phyloP scores from a whole-genome alignment of 176 grass and related monocot genomes.

The Puccinellia tenuiflora region DNA sequence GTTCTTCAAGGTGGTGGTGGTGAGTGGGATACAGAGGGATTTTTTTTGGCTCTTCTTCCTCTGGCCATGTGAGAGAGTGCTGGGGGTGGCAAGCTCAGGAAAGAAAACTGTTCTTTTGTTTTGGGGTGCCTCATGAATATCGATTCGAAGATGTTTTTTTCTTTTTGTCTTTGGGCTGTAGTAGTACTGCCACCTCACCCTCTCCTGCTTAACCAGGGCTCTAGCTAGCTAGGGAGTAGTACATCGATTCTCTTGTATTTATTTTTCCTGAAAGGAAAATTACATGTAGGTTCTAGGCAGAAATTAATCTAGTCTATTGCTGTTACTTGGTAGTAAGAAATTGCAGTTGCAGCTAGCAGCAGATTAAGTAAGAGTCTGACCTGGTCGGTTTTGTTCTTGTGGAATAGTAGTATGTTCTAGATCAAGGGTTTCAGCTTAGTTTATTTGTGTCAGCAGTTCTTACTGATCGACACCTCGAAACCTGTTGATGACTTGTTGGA shows the following conservation, averaged over 20 bases:
- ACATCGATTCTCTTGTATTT: conserved; percentile 41
- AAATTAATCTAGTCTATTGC: not conserved
- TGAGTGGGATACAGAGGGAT: conserved; percentile 55
- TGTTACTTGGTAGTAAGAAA: not conserved
- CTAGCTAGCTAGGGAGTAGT: conserved; percentile 47
- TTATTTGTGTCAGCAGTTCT: too few species aligned
- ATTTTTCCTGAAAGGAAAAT: conserved; percentile 13
- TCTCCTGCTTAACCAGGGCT: conserved; percentile 31
- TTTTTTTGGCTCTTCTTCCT: conserved; percentile 79
- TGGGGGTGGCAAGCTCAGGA: conserved; percentile 24
- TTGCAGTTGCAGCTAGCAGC: conserved; percentile 4
- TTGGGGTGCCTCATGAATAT: not conserved
- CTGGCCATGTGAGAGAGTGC: conserved; percentile 57
- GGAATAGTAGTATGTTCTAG: not conserved
- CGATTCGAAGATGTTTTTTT: conserved; percentile 36
- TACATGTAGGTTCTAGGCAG: conserved; percentile 30
- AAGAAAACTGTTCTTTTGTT: conserved; percentile 22
- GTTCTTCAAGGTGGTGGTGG: conserved; percentile 43
- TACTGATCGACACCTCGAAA: not conserved
- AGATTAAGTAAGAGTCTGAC: conserved; percentile 8
- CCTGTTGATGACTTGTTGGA: not conserved
- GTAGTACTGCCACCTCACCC: not conserved
- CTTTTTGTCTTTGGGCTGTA: too few species aligned
- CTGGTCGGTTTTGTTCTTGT: not conserved
- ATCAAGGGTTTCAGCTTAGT: too few species aligned